These are phyloP conservation scores for Ramularia collo-cygni DNA, from an alignment of 2,329 filamentous ascomycete species.

Conservation along the genomic window DNA sequence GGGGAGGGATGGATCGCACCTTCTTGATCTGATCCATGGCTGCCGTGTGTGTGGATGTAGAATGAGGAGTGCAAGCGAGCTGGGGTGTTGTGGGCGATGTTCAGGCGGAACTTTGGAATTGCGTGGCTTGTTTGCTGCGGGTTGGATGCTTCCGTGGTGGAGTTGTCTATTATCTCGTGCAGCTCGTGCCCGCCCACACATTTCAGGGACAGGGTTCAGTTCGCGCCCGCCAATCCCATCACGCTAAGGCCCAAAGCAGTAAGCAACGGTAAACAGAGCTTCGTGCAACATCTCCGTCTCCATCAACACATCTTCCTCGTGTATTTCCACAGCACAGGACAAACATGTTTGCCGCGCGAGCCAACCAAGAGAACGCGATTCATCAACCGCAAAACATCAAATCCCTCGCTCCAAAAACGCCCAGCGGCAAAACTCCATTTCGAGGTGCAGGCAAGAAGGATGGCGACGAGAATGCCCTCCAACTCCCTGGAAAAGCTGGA, in stretches of 20 bases:
- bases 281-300: no score
- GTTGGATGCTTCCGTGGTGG: no score
- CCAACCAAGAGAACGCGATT: constrained; percentile 83
- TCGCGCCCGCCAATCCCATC: no score
- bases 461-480: constrained; percentile 78
- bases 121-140: no score
- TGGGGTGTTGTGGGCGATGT: no score
- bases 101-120: no score
- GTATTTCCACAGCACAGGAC: constrained; percentile 29
- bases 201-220: no score
- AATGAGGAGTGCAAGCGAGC: neutral
- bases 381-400: constrained; percentile 63
- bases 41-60: constrained; percentile 8
- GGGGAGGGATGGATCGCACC: constrained; percentile 26
- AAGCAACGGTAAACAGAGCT: constrained; percentile 1
- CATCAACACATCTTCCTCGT: constrained; percentile 1
- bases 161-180: no score
- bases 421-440: constrained; percentile 70
- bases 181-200: no score
- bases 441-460: constrained; percentile 51
- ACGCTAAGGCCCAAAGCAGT: neutral
- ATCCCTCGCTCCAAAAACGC: constrained; percentile 67
- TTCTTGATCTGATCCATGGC: constrained; percentile 40
- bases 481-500: constrained; percentile 53
- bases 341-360: constrained; percentile 63